Percentiles rank a stretch among this genome's conserved stretches.
Evolutionary conservation across 108 stramenopile genomes (phyloP).

Genomic region (Schizochytrium sp.): DNA sequence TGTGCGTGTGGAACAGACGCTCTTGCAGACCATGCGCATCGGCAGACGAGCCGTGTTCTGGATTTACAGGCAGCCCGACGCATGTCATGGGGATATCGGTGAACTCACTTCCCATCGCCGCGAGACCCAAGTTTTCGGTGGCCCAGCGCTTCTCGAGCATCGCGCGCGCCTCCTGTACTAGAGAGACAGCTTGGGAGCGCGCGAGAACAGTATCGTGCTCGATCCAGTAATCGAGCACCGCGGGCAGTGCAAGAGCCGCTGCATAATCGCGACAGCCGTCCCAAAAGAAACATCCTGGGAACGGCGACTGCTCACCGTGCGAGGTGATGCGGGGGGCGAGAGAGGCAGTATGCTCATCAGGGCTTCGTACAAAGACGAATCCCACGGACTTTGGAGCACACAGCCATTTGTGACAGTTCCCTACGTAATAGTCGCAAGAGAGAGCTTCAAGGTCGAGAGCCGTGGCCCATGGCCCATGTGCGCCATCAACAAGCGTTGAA

Average conservation of each 20-base stretch:
- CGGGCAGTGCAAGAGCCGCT: background rate
- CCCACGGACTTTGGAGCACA: background rate
- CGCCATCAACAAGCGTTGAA: conserved; percentile 20
- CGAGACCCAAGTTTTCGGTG: background rate
- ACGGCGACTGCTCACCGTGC: background rate
- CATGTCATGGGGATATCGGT: background rate
- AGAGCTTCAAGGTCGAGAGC: background rate
- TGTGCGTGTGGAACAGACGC: background rate
- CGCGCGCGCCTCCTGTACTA: background rate
- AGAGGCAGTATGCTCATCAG: background rate
- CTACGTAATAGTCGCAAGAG: conserved; percentile 6
- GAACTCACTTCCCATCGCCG: background rate
- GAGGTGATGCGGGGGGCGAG: background rate
- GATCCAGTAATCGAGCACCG: background rate
- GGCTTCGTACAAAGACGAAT: background rate
- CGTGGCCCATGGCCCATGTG: background rate
- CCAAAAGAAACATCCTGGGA: background rate
- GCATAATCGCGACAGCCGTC: conserved; percentile 18
- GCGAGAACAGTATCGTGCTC: background rate
- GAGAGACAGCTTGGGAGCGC: background rate
- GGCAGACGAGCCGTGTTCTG: background rate
- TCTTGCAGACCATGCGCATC: background rate
- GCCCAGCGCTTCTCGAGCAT: background rate
- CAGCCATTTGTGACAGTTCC: conserved; percentile 26
- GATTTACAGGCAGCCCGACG: background rate